Evolutionary conservation across 2,329 filamentous ascomycete species (phyloP).

Genomic region (Neoscytalidium dimidiatum): DNA sequence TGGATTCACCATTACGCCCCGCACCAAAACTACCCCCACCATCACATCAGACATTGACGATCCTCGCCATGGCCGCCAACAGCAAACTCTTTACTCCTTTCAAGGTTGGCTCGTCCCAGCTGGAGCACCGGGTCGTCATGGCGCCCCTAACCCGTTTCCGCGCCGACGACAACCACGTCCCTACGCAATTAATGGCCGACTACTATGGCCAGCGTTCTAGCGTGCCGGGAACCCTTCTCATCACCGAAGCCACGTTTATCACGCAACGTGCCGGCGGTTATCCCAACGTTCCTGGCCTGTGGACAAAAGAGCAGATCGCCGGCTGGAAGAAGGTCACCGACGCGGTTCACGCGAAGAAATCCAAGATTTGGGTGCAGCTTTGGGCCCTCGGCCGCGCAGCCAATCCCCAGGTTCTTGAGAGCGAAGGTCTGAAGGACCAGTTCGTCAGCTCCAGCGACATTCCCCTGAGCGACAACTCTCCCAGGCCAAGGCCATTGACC

Average conservation of each 20-base stretch:
- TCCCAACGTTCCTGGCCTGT: constrained; percentile 33
- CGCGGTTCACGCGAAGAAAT: constrained; percentile 63
- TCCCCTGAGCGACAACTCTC: constrained; percentile 33
- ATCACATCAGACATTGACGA: not conserved
- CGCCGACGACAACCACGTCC: constrained; percentile 50
- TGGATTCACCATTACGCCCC: not conserved
- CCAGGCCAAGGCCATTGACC: constrained; percentile 39
- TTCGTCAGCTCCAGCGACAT: constrained; percentile 34
- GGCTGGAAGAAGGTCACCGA: constrained; percentile 64
- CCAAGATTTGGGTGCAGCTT: constrained; percentile 63
- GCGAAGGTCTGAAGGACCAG: constrained; percentile 28
- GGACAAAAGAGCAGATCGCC: constrained; percentile 52
- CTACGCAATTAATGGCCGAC: constrained; percentile 39
- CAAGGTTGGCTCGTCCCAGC: constrained; percentile 28
- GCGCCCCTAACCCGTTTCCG: constrained; percentile 42
- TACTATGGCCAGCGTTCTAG: constrained; percentile 35
- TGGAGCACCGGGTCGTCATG: constrained; percentile 31
- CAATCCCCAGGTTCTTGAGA: constrained; percentile 36
- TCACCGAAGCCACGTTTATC: constrained; percentile 40
- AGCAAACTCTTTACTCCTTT: constrained; percentile 32
- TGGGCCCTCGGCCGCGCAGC: constrained; percentile 63
- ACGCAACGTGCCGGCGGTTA: constrained; percentile 30
- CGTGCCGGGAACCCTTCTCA: constrained; percentile 33
- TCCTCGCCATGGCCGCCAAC: constrained; percentile 15
- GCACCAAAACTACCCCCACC: not conserved